Base-by-base conservation (phyloP, 83 land plant genomes). In the Picea abies region DNA sequence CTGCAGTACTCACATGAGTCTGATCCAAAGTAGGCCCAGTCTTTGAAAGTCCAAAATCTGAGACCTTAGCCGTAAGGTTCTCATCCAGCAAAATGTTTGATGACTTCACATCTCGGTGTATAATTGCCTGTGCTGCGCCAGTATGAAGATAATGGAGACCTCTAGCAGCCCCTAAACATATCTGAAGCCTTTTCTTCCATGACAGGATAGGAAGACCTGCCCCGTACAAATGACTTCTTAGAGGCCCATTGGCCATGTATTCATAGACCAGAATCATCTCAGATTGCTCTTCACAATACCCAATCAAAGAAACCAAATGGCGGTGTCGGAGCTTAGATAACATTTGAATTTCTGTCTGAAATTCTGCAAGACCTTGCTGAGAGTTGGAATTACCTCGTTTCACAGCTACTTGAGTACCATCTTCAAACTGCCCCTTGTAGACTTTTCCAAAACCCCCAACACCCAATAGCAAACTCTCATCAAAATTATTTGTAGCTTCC, bases 401-500 rank as follows among this genome's bases (percentile, higher is more conserved):
- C 39, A 95, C 92, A 20, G 98, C 98, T 20, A 94, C 94, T 60
- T 63, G 85, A 3, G 88, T 89, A 23, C 96, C 93, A 78, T 95
- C 93, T 60, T 89, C 90, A 15, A 95, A 83, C 29, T 92, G 89
- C 4, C 96, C 98, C 79, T 89, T 90, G 87, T 89, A 95, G 22
- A 94, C 98, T 83, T 90, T 89, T 0, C 98, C 98, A 70, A 95
- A 95, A 16, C 98, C 98, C 41, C 98, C 98, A 20, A 90, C 92
- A 12, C 98, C 98, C 37, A 95, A 89, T 23, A 95, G 85, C 61
- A 89, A 56, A 39, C 22, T 83, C 77, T 92, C 93, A 44, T 95
- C 94, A 71, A 95, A 95, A 58, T 89, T 92, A 82, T 93, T 92
- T 0, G 98, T 95, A 1, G 96, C 94, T 56, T 90, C 93, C 77